A percentile compares a stretch with the other conserved stretches of the same genome.
Conservation (phyloP, 768 basidiomycete genomes). For the Cystobasidium ongulense region DNA sequence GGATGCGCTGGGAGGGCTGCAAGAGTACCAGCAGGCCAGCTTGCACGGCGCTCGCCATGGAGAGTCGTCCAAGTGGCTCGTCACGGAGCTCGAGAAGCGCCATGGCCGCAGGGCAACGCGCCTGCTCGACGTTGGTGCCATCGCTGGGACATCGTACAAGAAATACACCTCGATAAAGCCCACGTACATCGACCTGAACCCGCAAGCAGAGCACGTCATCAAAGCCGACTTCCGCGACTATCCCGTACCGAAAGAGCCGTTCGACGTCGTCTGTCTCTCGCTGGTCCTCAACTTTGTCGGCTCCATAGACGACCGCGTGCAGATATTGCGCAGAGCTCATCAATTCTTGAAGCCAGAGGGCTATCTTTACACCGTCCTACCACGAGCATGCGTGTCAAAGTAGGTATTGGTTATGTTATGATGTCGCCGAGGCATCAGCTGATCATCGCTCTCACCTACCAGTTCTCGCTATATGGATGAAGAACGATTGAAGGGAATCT, state of each 20-base stretch:
- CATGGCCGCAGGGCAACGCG: conserved; percentile 30
- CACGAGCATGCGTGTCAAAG: conserved; percentile 40
- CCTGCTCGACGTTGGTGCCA: conserved; percentile 24
- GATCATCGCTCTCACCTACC: background rate
- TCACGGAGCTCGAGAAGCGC: conserved; percentile 35
- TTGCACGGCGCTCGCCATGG: conserved; percentile 37
- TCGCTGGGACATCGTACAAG: conserved; percentile 24
- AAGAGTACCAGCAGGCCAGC: conserved; percentile 38
- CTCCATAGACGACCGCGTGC: conserved; percentile 32
- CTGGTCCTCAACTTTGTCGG: conserved; percentile 41
- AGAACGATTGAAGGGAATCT: conserved; percentile 31
- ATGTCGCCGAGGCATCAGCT: background rate
- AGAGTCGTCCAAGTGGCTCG: conserved; percentile 38
- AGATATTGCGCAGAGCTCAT: conserved; percentile 39
- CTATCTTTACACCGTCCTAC: conserved; percentile 41
- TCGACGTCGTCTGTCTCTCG: conserved; percentile 37
- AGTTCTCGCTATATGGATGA: conserved; percentile 38
- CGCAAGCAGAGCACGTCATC: conserved; percentile 36
- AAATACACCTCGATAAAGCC: conserved; percentile 36
- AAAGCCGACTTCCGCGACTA: conserved; percentile 41
- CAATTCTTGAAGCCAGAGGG: conserved; percentile 36
- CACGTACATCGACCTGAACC: conserved; percentile 41
- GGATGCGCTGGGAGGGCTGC: conserved; percentile 36
- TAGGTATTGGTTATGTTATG: background rate
- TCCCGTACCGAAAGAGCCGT: conserved; percentile 29